phyloP scores from a whole-genome alignment of 768 basidiomycete species.

The Lactarius evosmus region DNA sequence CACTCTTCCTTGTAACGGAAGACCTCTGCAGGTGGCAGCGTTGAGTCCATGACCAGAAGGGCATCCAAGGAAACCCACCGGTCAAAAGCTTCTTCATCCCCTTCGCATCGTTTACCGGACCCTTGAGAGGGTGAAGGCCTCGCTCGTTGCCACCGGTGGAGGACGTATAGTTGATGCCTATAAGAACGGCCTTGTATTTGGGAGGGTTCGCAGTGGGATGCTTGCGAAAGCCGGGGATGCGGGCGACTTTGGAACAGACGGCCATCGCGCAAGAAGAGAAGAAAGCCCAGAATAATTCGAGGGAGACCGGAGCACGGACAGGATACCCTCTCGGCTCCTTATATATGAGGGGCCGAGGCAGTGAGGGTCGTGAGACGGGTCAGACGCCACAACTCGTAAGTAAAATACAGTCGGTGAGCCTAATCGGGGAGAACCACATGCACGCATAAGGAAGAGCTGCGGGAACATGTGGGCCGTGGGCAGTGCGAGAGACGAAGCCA shows the following conservation, averaged over 20 bases:
- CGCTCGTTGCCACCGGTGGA: background rate
- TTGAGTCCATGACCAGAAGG: background rate
- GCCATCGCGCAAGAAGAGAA: background rate
- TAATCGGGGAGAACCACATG: background rate
- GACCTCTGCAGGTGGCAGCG: background rate
- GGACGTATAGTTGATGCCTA: conserved; percentile 13
- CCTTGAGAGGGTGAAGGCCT: background rate
- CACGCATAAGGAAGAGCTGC: background rate
- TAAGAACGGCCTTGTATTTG: background rate
- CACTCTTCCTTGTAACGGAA: conserved; percentile 15
- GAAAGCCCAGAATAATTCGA: background rate
- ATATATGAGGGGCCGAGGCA: background rate
- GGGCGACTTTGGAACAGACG: background rate
- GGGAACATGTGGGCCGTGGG: background rate
- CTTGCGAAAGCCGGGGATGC: background rate
- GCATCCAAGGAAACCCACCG: background rate
- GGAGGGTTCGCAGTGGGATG: background rate
- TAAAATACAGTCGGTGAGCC: background rate
- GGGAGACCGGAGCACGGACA: background rate
- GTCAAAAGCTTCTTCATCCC: conserved; percentile 10
- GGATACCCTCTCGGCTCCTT: background rate
- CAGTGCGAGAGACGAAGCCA: background rate
- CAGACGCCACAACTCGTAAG: background rate
- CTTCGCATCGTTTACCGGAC: conserved; percentile 16
- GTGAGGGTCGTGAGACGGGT: background rate